Base-by-base conservation (phyloP, 169 alveolate genomes). In the Plasmodium gaboni region DNA sequence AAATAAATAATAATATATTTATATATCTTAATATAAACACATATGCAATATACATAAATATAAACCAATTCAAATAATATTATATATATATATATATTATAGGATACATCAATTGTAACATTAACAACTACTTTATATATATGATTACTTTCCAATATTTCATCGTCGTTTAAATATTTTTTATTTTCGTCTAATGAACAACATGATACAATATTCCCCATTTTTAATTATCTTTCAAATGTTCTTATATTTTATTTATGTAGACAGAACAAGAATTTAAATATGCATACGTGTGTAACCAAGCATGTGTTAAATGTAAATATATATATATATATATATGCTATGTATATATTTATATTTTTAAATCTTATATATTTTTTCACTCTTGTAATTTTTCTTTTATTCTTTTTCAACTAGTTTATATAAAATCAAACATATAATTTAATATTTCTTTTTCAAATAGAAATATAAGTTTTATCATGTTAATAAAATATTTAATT, bases 201-300 rank as follows among this genome's bases (percentile, higher is more conserved):
- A 78, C 89, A 78, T 15, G 89, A 78, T 46, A 78, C 70, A 64
- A 78, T 65, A 78, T 78, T 78, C 59, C 89, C 89, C 89, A 78
- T 78, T 78, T 78, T 78, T 13, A 17, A 26, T 26, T 1, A 26
- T 26, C 4, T 26, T 26, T 26, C 1, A 26, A 32, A 55, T 24
- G 50, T 51, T 42, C 26, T 53, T 3, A 26, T 8, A 50, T 17
- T 63, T 64, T 78, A 28, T 60, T 22, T 63, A 55, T 38, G 19
- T 13, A 44, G 67, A 50, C 64, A 15, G 22, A 60, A 65, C 28
- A 60, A 67, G 80, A 78, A 78, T 50, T 65, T 22, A 65, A 50
- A 28, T 78, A 68, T 38, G 57, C 50, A 51, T 70, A 51, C 53
- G 26, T 10, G 48, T 2, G 46, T 53, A 2, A 7, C 9, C 22